Evolutionary conservation across 768 basidiomycete genomes (phyloP).

Genomic region (Melanogaster broomeanus): DNA sequence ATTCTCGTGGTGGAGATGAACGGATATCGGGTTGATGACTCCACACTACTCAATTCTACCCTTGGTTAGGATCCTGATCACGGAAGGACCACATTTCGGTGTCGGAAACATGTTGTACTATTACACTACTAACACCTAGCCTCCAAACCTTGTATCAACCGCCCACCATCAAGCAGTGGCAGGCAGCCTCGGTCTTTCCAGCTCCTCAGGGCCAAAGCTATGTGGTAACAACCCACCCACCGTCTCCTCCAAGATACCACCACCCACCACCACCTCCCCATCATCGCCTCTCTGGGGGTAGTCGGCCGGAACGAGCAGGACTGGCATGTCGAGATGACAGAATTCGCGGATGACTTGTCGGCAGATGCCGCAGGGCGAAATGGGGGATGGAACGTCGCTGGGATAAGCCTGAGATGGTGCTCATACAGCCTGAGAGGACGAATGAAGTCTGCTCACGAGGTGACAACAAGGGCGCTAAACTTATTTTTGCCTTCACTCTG

Average conservation of each 20-base stretch:
- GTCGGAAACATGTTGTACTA: too few relatives aligned
- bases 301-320: constrained; percentile 67
- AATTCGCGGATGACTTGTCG: constrained; percentile 90
- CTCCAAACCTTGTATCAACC: too few relatives aligned
- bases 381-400: constrained; percentile 70
- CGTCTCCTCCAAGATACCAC: constrained; percentile 62
- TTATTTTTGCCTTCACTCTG: constrained; percentile 76
- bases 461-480: constrained; percentile 77
- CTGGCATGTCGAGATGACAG: constrained; percentile 71
- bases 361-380: constrained; percentile 93
- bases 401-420: not conserved
- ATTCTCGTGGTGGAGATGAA: too few relatives aligned
- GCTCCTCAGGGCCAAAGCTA: constrained; percentile 81
- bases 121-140: too few relatives aligned
- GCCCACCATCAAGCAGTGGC: too few relatives aligned
- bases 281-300: constrained; percentile 45
- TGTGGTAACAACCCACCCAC: constrained; percentile 73
- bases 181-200: constrained; percentile 46
- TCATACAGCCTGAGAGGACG: not conserved
- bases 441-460: constrained; percentile 52
- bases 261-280: constrained; percentile 35
- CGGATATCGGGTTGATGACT: too few relatives aligned
- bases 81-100: too few relatives aligned
- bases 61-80: too few relatives aligned
- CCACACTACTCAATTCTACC: too few relatives aligned